These are phyloP conservation scores for Torrubiellomyces zombiae DNA, from an alignment of 2,329 filamentous ascomycete genomes.

Conservation along the genomic window DNA sequence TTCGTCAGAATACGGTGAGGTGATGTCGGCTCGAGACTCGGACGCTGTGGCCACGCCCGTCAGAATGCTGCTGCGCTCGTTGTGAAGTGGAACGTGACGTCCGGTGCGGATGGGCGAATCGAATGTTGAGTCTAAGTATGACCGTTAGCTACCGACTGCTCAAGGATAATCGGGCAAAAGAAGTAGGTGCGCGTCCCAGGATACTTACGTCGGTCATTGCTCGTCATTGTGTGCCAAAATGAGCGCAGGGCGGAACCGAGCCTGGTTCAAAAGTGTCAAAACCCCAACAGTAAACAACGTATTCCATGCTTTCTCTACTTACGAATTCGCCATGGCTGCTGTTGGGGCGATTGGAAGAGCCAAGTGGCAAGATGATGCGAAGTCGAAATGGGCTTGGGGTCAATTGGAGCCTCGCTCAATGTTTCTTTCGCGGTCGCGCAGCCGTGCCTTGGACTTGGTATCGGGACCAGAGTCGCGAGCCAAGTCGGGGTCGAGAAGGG, in stretches of 20 bases:
- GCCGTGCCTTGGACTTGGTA: too few relatives aligned
- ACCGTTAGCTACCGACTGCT: slow-evolving; percentile 1
- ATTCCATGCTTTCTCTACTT: too few relatives aligned
- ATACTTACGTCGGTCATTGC: slow-evolving; percentile 48
- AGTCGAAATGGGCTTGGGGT: too few relatives aligned
- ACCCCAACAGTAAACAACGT: too few relatives aligned
- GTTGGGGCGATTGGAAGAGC: too few relatives aligned
- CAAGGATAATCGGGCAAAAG: slow-evolving; percentile 1
- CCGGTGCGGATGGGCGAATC: slow-evolving; percentile 88
- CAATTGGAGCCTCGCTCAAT: too few relatives aligned
- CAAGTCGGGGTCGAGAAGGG: too few relatives aligned
- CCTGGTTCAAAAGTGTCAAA: too few relatives aligned
- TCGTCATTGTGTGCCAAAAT: slow-evolving; percentile 88
- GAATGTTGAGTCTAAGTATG: slow-evolving; percentile 62
- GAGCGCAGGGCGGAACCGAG: slow-evolving; percentile 62
- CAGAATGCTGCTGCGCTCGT: slow-evolving; percentile 65
- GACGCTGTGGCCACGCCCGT: slow-evolving; percentile 79
- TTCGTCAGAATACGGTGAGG: slow-evolving; percentile 64
- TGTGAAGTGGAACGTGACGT: slow-evolving; percentile 73
- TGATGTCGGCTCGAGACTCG: slow-evolving; percentile 76
- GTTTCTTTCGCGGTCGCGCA: too few relatives aligned
- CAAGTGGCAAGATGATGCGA: too few relatives aligned
- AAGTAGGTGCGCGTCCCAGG: neutral
- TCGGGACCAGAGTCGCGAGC: too few relatives aligned
- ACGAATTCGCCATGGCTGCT: slow-evolving; percentile 10